Base-by-base conservation (phyloP, 2,329 filamentous ascomycete genomes). In the Clonostachys sp. region DNA sequence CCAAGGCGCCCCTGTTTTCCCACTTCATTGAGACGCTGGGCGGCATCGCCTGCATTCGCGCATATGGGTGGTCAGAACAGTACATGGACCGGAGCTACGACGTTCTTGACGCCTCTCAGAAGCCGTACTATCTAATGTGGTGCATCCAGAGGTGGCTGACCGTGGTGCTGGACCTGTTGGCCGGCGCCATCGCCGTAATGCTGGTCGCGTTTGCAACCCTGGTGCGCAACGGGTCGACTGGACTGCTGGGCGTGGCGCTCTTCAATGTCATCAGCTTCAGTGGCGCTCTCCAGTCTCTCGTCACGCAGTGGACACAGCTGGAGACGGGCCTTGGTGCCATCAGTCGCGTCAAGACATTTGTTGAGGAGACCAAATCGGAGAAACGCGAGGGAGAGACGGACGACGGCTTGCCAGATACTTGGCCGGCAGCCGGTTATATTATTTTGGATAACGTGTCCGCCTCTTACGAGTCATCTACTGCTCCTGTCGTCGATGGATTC, bases 81-180 rank as follows among this genome's bases (percentile, higher is more conserved):
- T 67, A 71, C 47, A 60, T 68, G 34, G 53, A 67, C 18, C 67
- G 66, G 48, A 78, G 74, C 49, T 58, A 70, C n/a, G 50, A 54
- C 3, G 61, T 75, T 0, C 57, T 81, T 3, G 72, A 54, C 20
- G n/a, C 43, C 8, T 52, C 51, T 4, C 50, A 52, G 33, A 16
- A 39, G 12, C 52, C 52, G 5, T 44, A 45, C 14, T 54, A 75
- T 50, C 60, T 73, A 10, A 61, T 74, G 16, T 68, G 64, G 45
- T 64, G 66, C 33, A 67, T 75, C 12, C 73, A 75, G 52, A 60
- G 67, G 20, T 76, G 73, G 72, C 60, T 75, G 2, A 66, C 60
- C 1, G 53, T 75, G 3, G 69, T 71, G 2, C 52, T 76, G 12
- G 70, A 75, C 48, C 52, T 75, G 10, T 58, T 75, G 4, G 55